phyloP scores from a whole-genome alignment of 2,329 filamentous ascomycete species.

The Rasamsonia emersonii region DNA sequence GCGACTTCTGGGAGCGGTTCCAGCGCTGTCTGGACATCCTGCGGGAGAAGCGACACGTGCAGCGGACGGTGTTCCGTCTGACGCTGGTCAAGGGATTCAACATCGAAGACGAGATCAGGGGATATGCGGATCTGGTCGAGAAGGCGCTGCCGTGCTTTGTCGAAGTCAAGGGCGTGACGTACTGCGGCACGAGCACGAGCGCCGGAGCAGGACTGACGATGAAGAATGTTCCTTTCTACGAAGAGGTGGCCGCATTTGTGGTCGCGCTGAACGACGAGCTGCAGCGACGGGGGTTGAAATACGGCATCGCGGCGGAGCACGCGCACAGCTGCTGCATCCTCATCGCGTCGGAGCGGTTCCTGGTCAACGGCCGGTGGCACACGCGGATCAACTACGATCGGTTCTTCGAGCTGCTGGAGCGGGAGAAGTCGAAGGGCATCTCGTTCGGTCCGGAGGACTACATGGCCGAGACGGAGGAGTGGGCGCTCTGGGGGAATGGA shows the following conservation, averaged over 20 bases:
- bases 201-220: slow-evolving; percentile 84
- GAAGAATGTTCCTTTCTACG: slow-evolving; percentile 95
- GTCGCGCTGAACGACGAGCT: slow-evolving; percentile 63
- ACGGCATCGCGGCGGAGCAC: slow-evolving; percentile 91
- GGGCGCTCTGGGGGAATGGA: slow-evolving; percentile 90
- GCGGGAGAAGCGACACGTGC: slow-evolving; percentile 69
- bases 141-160: slow-evolving; percentile 83
- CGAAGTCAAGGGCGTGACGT: slow-evolving; percentile 94
- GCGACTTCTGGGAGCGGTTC: slow-evolving; percentile 97
- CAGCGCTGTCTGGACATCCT: slow-evolving; percentile 83
- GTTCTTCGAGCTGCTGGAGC: slow-evolving; percentile 79
- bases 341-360: slow-evolving; percentile 74
- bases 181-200: slow-evolving; percentile 83
- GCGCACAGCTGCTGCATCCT: slow-evolving; percentile 90
- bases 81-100: slow-evolving; percentile 98
- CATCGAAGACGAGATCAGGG: slow-evolving; percentile 82
- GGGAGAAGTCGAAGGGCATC: slow-evolving; percentile 44
- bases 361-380: slow-evolving; percentile 71
- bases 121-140: slow-evolving; percentile 83
- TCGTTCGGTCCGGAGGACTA: slow-evolving; percentile 86
- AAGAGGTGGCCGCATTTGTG: slow-evolving; percentile 79
- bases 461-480: slow-evolving; percentile 80
- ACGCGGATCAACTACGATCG: slow-evolving; percentile 82
- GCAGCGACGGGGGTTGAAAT: slow-evolving; percentile 60
- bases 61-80: slow-evolving; percentile 88